Percentiles rank a stretch among this genome's conserved stretches.
Evolutionary conservation across 257 asterid species (phyloP).

Genomic region (Nicotiana otophora): DNA sequence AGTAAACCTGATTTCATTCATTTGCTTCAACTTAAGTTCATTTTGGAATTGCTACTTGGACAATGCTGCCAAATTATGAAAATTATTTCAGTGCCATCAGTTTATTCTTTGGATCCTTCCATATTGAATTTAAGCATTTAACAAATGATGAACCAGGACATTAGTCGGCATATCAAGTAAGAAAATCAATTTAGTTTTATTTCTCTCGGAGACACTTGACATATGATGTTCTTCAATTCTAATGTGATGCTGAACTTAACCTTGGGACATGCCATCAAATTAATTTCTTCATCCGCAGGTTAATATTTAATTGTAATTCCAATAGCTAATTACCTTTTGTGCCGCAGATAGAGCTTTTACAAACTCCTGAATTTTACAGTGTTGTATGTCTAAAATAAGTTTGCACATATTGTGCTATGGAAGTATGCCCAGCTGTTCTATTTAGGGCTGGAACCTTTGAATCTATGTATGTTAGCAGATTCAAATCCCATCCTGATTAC

Average conservation of each 20-base stretch:
- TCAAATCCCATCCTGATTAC: no score
- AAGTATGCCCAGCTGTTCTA: not conserved
- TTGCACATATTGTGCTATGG: not conserved
- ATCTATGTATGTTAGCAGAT: not conserved
- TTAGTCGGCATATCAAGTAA: not conserved
- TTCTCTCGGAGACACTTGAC: not conserved
- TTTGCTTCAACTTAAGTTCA: no score
- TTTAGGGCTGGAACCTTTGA: not conserved
- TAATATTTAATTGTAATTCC: not conserved
- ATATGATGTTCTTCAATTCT: not conserved
- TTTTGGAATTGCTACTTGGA: no score
- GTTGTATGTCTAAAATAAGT: not conserved
- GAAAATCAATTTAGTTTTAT: not conserved
- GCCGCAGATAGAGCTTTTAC: not conserved
- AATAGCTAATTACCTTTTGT: not conserved
- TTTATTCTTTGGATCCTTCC: not conserved
- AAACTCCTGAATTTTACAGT: not conserved
- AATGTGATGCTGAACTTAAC: not conserved
- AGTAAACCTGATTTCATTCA: no score
- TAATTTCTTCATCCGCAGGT: not conserved
- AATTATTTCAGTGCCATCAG: not conserved
- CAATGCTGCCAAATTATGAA: no score
- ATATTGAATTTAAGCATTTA: not conserved
- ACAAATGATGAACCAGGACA: not conserved
- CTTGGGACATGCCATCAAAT: not conserved